Conservation (phyloP, 1,284 basidiomycete genomes). For the Lentinus polychrous region DNA sequence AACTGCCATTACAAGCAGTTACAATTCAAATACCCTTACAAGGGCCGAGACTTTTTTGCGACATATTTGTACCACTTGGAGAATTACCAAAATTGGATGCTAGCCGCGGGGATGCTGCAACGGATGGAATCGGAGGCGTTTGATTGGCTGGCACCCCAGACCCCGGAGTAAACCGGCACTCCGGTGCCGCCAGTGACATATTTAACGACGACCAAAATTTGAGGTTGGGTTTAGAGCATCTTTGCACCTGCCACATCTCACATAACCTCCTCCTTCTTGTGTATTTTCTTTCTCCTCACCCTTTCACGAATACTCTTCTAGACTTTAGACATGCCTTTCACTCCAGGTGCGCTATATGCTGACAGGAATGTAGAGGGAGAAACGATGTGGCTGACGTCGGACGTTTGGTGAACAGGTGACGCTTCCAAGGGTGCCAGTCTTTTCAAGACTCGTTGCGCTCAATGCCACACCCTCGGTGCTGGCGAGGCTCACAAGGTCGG, state of each 20-base stretch:
- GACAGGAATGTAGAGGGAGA: too few relatives aligned
- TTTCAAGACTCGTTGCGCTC: slow-evolving; percentile 96
- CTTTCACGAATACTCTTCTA: slow-evolving; percentile 16
- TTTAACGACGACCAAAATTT: slow-evolving; percentile 16
- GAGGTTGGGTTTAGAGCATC: slow-evolving; percentile 14
- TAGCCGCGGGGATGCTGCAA: slow-evolving; percentile 5
- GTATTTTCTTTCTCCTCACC: slow-evolving; percentile 16
- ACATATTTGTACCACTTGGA: too few relatives aligned
- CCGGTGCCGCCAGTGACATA: slow-evolving; percentile 14
- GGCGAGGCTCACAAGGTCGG: slow-evolving; percentile 88
- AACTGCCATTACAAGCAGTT: too few relatives aligned
- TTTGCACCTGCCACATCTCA: slow-evolving; percentile 6
- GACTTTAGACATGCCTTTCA: slow-evolving; percentile 30
- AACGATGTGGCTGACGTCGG: not conserved
- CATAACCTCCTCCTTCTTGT: slow-evolving; percentile 9
- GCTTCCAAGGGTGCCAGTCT: slow-evolving; percentile 81
- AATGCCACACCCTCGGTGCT: slow-evolving; percentile 89
- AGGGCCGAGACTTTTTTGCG: too few relatives aligned
- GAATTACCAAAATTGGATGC: too few relatives aligned
- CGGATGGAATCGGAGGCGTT: slow-evolving; percentile 20
- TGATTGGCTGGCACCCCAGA: slow-evolving; percentile 15
- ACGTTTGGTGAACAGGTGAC: slow-evolving; percentile 56
- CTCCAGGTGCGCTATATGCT: slow-evolving; percentile 20
- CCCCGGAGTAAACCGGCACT: slow-evolving; percentile 17
- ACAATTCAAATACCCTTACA: too few relatives aligned